Evolutionary conservation across 2,329 filamentous ascomycete species (phyloP), one percentile per base, ranked within the genome.

Genomic region (Rhynchosporium graminicola): DNA sequence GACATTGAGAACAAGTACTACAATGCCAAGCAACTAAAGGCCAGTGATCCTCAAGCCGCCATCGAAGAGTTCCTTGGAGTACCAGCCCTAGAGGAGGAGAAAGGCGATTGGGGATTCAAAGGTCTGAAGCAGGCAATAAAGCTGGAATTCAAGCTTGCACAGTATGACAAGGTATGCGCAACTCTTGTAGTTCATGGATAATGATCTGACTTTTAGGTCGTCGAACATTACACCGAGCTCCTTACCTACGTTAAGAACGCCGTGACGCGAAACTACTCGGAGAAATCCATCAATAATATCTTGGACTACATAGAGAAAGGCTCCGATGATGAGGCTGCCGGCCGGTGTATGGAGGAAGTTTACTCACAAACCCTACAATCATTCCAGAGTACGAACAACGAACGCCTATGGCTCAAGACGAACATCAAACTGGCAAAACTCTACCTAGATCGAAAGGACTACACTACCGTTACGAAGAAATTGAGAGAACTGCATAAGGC

Each of bases 1-100:
- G 92, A 94, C 69, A 96, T 98, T 75, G 95, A 99, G 76, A 99
- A 99, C 81, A 97, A 97, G 79, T 99, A 99, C 81, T 99, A 98
- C 83, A 98, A 97, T 78, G 95, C 95, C 48, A 99, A 99, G 79
- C 94, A 98, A 79, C 87, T 96, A 75, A 99, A 98, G 80, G 82
- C 82, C 48, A 88, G 88, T 66, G 92, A 93, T 62, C 92, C 94
- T 0, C 86, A 95, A 72, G 92, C 92, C 70, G 95, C 95, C 1
- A 90, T 99, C 61, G 86, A 88, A 42, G 94, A 98, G 75, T 99
- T 99, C 72, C 80, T 98, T n/a, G 90, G 87, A 38, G 89, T 99
- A 66, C 92, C 92, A 4, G 81, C 84, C 13, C 77, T 97, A 51
- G 94, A 99, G 76, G 79, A 87, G 59, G 92, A 97, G 75, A 99